phyloP scores from a whole-genome alignment of 2,329 filamentous ascomycete species.

The Fusarium temperatum region DNA sequence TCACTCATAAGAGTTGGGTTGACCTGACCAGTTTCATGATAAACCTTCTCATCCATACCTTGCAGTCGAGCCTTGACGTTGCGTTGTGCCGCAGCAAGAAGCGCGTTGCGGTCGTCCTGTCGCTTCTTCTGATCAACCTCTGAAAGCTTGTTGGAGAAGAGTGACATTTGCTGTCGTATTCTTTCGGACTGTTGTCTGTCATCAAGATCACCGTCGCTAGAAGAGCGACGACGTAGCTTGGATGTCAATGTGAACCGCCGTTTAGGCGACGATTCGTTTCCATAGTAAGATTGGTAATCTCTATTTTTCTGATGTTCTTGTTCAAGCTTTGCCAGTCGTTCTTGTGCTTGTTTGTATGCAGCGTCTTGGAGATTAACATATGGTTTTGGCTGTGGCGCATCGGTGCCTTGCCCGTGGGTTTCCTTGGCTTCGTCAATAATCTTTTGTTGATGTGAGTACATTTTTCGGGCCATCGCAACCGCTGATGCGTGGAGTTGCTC shows the following conservation, averaged over 20 bases:
- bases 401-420: constrained; percentile 45
- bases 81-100: constrained; percentile 82
- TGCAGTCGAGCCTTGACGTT: constrained; percentile 85
- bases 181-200: constrained; percentile 75
- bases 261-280: constrained; percentile 53
- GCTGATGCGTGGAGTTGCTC: constrained; percentile 83
- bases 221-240: constrained; percentile 69
- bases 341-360: constrained; percentile 85
- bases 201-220: constrained; percentile 71
- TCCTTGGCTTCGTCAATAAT: constrained; percentile 62
- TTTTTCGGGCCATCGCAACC: constrained; percentile 87
- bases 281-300: constrained; percentile 81
- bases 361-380: constrained; percentile 80
- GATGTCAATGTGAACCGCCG: constrained; percentile 61
- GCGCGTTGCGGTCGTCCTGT: constrained; percentile 75
- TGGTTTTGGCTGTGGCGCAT: constrained; percentile 59
- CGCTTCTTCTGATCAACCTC: constrained; percentile 79
- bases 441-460: constrained; percentile 78
- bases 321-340: constrained; percentile 82
- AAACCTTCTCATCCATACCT: constrained; percentile 83
- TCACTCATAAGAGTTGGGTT: constrained; percentile 74
- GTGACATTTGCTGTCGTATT: constrained; percentile 81
- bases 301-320: constrained; percentile 71
- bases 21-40: constrained; percentile 77
- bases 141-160: constrained; percentile 74